A percentile compares a stretch with the other conserved stretches of the same genome.
Evolutionary conservation across 2,329 filamentous ascomycete species (phyloP).

Genomic region (Teratosphaeria zuluensis): DNA sequence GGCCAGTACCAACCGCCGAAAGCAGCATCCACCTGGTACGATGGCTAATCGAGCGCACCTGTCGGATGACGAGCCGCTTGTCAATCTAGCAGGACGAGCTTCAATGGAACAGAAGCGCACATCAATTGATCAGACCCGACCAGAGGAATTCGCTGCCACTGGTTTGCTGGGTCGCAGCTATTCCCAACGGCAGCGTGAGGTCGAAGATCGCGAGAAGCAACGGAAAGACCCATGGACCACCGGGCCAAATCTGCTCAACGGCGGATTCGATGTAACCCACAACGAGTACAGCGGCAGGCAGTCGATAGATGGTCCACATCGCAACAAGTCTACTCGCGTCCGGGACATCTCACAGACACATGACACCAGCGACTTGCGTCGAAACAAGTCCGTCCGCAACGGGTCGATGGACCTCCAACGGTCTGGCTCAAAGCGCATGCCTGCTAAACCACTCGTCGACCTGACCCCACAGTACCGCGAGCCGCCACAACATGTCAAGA

Average conservation of each 20-base stretch:
- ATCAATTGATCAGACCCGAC: slow-evolving; percentile 14
- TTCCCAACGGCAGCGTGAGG: slow-evolving; percentile 34
- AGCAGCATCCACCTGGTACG: slow-evolving; percentile 26
- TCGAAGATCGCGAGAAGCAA: slow-evolving; percentile 28
- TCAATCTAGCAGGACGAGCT: slow-evolving; percentile 12
- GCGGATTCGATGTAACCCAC: slow-evolving; percentile 12
- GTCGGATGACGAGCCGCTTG: slow-evolving; percentile 27
- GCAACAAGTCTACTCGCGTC: slow-evolving; percentile 7
- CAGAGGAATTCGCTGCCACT: slow-evolving; percentile 35
- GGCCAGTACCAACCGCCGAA: slow-evolving; percentile 6
- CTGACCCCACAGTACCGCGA: slow-evolving; percentile 56
- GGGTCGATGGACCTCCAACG: slow-evolving; percentile 32
- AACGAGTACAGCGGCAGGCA: slow-evolving; percentile 2
- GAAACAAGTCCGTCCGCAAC: slow-evolving; percentile 8
- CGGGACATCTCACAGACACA: slow-evolving; percentile 4
- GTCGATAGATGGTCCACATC: slow-evolving; percentile 4
- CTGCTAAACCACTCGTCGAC: slow-evolving; percentile 55
- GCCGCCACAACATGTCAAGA: slow-evolving; percentile 47
- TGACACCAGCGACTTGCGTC: slow-evolving; percentile 5
- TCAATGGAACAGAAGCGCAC: slow-evolving; percentile 11
- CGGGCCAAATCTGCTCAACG: slow-evolving; percentile 49
- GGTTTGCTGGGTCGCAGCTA: slow-evolving; percentile 43
- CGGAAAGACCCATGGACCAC: slow-evolving; percentile 41
- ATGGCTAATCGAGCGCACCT: slow-evolving; percentile 16
- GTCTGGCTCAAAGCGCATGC: slow-evolving; percentile 33